These are phyloP conservation scores for Naganishia randhawae DNA, from an alignment of 768 basidiomycete species.

Conservation along the genomic window DNA sequence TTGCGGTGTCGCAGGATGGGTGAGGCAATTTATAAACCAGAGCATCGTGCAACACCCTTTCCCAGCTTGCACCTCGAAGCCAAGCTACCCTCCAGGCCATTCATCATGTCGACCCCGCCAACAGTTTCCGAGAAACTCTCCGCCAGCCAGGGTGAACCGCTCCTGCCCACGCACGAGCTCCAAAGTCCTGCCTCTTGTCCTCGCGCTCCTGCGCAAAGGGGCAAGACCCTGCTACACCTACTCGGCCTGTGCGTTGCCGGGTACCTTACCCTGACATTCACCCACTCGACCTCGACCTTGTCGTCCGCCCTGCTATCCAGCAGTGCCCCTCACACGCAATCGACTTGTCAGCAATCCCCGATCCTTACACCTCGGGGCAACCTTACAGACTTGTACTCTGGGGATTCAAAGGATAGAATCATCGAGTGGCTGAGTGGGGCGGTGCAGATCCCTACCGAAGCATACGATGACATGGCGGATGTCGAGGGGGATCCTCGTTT, in stretches of 20 bases:
- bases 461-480: conserved; percentile 43
- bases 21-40: too few relatives aligned
- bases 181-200: background rate
- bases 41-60: too few relatives aligned
- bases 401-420: conserved; percentile 30
- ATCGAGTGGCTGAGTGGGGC: conserved; percentile 39
- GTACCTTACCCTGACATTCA: background rate
- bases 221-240: conserved; percentile 6
- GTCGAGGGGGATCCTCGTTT: conserved; percentile 42
- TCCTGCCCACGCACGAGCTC: background rate
- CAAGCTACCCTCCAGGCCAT: background rate
- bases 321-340: background rate
- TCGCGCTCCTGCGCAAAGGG: background rate
- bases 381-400: conserved; percentile 24
- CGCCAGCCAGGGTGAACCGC: background rate
- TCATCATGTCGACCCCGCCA: background rate
- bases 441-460: conserved; percentile 44
- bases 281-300: background rate
- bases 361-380: conserved; percentile 23
- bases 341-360: conserved; percentile 25
- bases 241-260: conserved; percentile 16
- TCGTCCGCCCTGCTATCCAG: background rate
- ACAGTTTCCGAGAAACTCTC: background rate
- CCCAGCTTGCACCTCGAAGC: background rate
- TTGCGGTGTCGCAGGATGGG: too few relatives aligned